Evolutionary conservation across 1,284 basidiomycete species (phyloP).

Genomic region (Marasmius fiardii): DNA sequence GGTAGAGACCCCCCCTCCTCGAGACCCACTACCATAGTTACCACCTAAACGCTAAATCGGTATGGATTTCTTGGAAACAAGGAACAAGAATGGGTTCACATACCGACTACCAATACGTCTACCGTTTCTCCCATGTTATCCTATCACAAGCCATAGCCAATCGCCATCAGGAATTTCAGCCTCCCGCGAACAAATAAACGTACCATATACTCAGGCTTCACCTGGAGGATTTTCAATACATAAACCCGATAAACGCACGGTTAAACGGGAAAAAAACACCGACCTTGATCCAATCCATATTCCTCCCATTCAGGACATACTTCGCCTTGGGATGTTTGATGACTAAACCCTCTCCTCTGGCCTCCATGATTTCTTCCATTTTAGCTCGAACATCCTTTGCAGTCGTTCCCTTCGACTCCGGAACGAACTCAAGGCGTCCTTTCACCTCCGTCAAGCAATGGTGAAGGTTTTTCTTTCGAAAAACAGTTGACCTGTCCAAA

Average conservation of each 20-base stretch:
- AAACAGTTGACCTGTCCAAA: constrained; percentile 56
- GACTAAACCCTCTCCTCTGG: constrained; percentile 87
- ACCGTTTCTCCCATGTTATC: constrained; percentile 89
- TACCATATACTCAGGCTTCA: constrained; percentile 95
- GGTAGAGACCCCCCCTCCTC: constrained; percentile 78
- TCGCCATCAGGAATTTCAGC: not conserved
- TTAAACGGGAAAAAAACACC: constrained; percentile 1
- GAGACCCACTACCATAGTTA: constrained; percentile 70
- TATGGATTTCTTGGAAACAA: not conserved
- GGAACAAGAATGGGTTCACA: constrained; percentile 21
- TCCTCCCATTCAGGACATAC: constrained; percentile 83
- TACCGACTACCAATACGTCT: constrained; percentile 85
- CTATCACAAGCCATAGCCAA: constrained; percentile 31
- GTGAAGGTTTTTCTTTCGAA: constrained; percentile 69
- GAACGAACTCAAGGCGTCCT: constrained; percentile 78
- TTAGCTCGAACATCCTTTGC: constrained; percentile 75
- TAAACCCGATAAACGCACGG: not conserved
- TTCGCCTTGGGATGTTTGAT: constrained; percentile 80
- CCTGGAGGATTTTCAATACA: constrained; percentile 28
- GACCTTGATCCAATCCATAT: constrained; percentile 89
- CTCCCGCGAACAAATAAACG: constrained; percentile 16
- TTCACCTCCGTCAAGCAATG: constrained; percentile 59
- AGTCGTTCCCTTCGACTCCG: constrained; percentile 69
- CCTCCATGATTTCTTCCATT: constrained; percentile 80
- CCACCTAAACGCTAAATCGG: constrained; percentile 42